Evolutionary conservation across 2,329 filamentous ascomycete species (phyloP).

Genomic region (Madurella mycetomatis): DNA sequence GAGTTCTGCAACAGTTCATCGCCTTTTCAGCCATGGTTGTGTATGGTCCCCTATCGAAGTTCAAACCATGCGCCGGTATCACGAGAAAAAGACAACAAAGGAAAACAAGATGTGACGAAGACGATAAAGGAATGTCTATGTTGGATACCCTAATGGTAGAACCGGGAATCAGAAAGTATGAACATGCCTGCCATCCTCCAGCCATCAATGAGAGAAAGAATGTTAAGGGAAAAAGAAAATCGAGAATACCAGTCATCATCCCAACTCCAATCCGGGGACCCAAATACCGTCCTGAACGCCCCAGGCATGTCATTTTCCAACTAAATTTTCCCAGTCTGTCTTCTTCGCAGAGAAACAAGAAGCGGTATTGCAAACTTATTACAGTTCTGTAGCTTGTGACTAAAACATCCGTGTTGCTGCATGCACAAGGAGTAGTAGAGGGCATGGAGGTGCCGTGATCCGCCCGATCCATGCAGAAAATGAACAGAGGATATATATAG

Average conservation of each 20-base stretch:
- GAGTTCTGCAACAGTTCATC: neutral
- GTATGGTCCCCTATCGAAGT: no score
- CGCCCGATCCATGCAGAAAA: neutral
- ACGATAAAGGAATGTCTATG: neutral
- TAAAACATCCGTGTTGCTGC: neutral
- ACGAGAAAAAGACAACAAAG: no score
- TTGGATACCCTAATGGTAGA: neutral
- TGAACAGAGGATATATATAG: slow-evolving; percentile 9
- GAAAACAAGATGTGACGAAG: no score
- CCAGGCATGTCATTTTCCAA: slow-evolving; percentile 3
- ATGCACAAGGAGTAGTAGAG: neutral
- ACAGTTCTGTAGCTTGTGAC: neutral
- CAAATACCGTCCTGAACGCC: slow-evolving; percentile 3
- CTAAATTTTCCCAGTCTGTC: neutral
- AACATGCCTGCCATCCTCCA: neutral
- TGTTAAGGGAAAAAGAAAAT: neutral
- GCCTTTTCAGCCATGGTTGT: no score
- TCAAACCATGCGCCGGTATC: no score
- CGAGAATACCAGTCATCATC: neutral
- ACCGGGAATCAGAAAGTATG: neutral
- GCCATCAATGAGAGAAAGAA: no score
- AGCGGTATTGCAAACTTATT: slow-evolving; percentile 11
- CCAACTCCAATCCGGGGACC: slow-evolving; percentile 1
- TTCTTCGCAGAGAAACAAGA: neutral
- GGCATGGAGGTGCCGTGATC: neutral